A percentile compares a stretch with the other conserved stretches of the same genome.
phyloP scores from a whole-genome alignment of 495 filamentous ascomycete genomes.

The Hypoxylon perforatum region DNA sequence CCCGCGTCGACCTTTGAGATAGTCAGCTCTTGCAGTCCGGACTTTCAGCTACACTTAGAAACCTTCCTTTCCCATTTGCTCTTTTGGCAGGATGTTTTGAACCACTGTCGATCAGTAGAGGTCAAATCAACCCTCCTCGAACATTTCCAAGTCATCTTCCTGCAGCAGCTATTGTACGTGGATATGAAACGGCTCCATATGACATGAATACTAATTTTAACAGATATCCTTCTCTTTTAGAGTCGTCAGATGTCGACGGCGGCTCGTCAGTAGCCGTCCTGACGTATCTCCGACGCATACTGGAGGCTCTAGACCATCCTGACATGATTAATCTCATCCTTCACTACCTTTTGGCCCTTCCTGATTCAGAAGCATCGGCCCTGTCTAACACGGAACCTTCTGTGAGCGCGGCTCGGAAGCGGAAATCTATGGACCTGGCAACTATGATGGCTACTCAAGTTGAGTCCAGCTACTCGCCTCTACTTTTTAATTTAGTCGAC shows the following conservation, averaged over 20 bases:
- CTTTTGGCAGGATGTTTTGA: conserved; percentile 98
- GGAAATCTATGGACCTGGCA: conserved; percentile 89
- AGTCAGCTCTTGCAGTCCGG: conserved; percentile 73
- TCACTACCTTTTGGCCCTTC: conserved; percentile 88
- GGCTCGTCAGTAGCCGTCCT: conserved; percentile 96
- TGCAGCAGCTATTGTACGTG: conserved; percentile 92
- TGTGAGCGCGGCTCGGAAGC: conserved; percentile 74
- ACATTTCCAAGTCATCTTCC: conserved; percentile 96
- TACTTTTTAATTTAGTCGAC: conserved; percentile 92
- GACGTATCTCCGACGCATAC: conserved; percentile 89
- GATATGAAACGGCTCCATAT: background rate
- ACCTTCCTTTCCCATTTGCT: conserved; percentile 94
- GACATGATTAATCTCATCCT: conserved; percentile 93
- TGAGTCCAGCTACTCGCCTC: conserved; percentile 77
- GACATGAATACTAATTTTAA: conserved; percentile 19
- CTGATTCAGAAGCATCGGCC: conserved; percentile 54
- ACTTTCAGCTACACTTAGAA: conserved; percentile 82
- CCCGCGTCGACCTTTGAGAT: conserved; percentile 70
- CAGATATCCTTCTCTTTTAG: conserved; percentile 93
- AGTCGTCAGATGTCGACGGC: conserved; percentile 96
- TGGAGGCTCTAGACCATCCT: conserved; percentile 89
- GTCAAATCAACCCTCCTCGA: conserved; percentile 92
- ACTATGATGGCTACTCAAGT: conserved; percentile 77
- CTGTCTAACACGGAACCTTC: conserved; percentile 38
- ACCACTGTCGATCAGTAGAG: conserved; percentile 91